Evolutionary conservation across 1,284 basidiomycete species (phyloP).

Genomic region (Moesziomyces sp.): DNA sequence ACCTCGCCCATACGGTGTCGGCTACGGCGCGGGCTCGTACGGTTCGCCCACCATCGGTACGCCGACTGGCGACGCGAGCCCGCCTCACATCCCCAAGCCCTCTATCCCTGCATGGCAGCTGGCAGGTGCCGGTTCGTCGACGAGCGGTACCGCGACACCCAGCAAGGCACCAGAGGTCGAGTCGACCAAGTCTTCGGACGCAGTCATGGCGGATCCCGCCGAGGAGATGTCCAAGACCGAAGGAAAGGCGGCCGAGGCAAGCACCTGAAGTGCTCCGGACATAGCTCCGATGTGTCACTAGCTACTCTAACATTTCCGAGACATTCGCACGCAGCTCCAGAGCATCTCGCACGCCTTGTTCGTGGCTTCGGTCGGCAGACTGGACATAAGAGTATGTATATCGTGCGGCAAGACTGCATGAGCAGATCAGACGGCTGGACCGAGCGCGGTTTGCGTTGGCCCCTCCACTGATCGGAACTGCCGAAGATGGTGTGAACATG

Average conservation of each 20-base stretch:
- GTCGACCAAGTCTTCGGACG: conserved; percentile 18
- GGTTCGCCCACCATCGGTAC: conserved; percentile 46
- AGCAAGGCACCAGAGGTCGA: conserved; percentile 16
- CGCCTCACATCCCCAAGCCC: conserved; percentile 55
- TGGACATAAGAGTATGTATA: too few relatives aligned
- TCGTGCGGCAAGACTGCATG: too few relatives aligned
- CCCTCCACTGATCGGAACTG: too few relatives aligned
- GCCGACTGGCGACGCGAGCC: conserved; percentile 40
- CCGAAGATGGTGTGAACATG: too few relatives aligned
- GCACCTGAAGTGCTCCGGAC: conserved; percentile 2
- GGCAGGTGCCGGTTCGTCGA: conserved; percentile 36
- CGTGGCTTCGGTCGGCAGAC: too few relatives aligned
- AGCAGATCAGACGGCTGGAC: too few relatives aligned
- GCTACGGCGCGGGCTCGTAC: conserved; percentile 31
- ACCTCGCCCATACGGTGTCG: conserved; percentile 30
- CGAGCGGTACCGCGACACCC: conserved; percentile 8
- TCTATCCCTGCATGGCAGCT: conserved; percentile 66
- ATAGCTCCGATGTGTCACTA: not conserved
- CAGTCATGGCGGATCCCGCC: conserved; percentile 30
- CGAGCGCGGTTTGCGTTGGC: too few relatives aligned
- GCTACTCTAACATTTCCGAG: too few relatives aligned
- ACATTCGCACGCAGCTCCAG: too few relatives aligned
- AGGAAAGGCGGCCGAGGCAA: conserved; percentile 26
- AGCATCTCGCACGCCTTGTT: too few relatives aligned
- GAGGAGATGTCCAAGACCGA: conserved; percentile 48